Evolutionary conservation across 1,139 yeast species (phyloP).

Genomic region (Candida smagusa): DNA sequence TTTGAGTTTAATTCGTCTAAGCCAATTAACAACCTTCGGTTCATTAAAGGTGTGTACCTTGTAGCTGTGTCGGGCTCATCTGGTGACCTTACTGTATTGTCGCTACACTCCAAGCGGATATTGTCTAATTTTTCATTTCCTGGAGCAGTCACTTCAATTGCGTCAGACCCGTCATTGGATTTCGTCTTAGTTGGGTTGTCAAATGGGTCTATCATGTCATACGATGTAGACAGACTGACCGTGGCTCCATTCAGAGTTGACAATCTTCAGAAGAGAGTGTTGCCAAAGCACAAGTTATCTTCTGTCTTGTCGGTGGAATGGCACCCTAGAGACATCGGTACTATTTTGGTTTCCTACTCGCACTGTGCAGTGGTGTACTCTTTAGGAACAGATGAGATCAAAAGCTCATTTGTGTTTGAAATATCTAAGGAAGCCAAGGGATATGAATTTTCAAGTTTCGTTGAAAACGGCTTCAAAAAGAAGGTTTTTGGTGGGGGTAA

Average conservation of each 20-base stretch:
- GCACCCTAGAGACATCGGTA: slow-evolving; percentile 89
- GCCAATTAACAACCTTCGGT: slow-evolving; percentile 54
- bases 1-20: slow-evolving; percentile 51
- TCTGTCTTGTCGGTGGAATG: slow-evolving; percentile 67
- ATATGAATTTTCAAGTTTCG: slow-evolving; percentile 27
- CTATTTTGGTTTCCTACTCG: slow-evolving; percentile 68
- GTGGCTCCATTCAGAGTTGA: slow-evolving; percentile 66
- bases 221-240: slow-evolving; percentile 76
- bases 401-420: slow-evolving; percentile 55
- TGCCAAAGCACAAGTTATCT: slow-evolving; percentile 49
- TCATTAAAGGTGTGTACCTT: slow-evolving; percentile 78
- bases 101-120: slow-evolving; percentile 61
- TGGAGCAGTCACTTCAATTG: slow-evolving; percentile 64
- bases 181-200: slow-evolving; percentile 80
- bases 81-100: slow-evolving; percentile 59
- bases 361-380: slow-evolving; percentile 71
- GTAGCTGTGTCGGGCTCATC: slow-evolving; percentile 59
- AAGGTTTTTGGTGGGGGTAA: slow-evolving; percentile 41
- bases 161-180: slow-evolving; percentile 82
- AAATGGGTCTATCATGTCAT: slow-evolving; percentile 73
- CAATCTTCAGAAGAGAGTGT: slow-evolving; percentile 61
- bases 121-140: slow-evolving; percentile 57
- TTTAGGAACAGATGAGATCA: slow-evolving; percentile 55
- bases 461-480: slow-evolving; percentile 43
- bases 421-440: slow-evolving; percentile 36